Conservation (phyloP, 164 flowering plant genomes). For the Berberis thunbergii region DNA sequence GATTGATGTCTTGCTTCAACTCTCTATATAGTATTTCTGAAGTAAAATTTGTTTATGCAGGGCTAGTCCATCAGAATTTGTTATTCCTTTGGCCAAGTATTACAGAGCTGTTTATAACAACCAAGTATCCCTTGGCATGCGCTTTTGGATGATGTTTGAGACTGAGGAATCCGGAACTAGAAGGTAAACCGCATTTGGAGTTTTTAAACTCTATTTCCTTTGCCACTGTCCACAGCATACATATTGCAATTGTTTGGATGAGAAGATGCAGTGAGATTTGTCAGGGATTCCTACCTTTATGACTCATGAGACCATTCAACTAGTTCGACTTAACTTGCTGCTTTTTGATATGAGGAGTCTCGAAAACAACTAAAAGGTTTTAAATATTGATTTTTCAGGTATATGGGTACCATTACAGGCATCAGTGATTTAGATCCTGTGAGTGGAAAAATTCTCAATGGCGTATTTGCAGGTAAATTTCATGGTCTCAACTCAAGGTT, state of each 20-base stretch:
- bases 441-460: constrained; percentile 95
- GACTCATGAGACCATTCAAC: too few species aligned
- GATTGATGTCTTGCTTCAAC: too few species aligned
- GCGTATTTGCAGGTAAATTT: constrained; percentile 82
- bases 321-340: too few species aligned
- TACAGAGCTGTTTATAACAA: constrained; percentile 70
- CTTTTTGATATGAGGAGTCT: not conserved
- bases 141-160: constrained; percentile 98
- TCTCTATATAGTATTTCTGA: too few species aligned
- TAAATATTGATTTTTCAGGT: constrained; percentile 35
- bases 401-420: constrained; percentile 97
- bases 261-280: too few species aligned
- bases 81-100: constrained; percentile 91
- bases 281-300: too few species aligned
- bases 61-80: constrained; percentile 99
- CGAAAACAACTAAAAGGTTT: not conserved
- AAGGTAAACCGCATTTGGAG: constrained; percentile 36
- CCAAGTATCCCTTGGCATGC: constrained; percentile 95
- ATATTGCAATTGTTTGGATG: too few species aligned
- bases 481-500: not conserved
- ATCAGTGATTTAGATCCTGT: constrained; percentile 84
- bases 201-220: too few species aligned
- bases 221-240: too few species aligned
- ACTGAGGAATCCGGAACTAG: constrained; percentile 95
- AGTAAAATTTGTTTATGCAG: constrained; percentile 26